A percentile compares a stretch with the other conserved stretches of the same genome.
Evolutionary conservation across 1,139 yeast genomes (phyloP).

Genomic region (Kodamaea derodonti): DNA sequence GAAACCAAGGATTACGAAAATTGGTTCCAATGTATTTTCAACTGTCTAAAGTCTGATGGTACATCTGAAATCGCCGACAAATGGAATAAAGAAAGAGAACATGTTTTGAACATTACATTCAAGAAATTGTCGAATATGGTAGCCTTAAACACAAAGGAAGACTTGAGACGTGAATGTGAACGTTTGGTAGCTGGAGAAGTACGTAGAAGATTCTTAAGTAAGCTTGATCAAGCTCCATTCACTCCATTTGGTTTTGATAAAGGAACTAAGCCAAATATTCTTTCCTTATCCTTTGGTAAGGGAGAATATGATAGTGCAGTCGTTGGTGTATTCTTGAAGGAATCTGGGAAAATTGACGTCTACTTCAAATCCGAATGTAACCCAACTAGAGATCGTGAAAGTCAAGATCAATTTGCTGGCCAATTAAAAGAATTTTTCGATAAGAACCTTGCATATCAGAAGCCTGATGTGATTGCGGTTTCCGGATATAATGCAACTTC

Average conservation of each 20-base stretch:
- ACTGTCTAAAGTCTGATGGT: constrained; percentile 74
- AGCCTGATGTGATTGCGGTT: constrained; percentile 87
- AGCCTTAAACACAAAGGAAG: constrained; percentile 77
- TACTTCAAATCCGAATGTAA: constrained; percentile 73
- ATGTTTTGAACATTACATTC: constrained; percentile 64
- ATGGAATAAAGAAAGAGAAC: constrained; percentile 79
- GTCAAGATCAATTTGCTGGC: constrained; percentile 53
- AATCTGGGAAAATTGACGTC: constrained; percentile 74
- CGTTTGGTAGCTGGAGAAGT: constrained; percentile 66
- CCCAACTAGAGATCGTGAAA: constrained; percentile 57
- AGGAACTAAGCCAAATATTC: constrained; percentile 81
- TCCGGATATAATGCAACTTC: constrained; percentile 83
- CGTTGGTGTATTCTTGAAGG: constrained; percentile 74
- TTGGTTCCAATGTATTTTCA: constrained; percentile 48
- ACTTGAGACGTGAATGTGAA: constrained; percentile 73
- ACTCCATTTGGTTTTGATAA: constrained; percentile 72
- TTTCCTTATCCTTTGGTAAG: constrained; percentile 81
- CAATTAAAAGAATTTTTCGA: constrained; percentile 44
- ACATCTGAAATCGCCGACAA: constrained; percentile 73
- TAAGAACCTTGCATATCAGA: constrained; percentile 28
- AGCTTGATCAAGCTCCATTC: constrained; percentile 90
- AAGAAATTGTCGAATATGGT: constrained; percentile 65
- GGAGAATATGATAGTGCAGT: constrained; percentile 86
- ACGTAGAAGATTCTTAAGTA: constrained; percentile 62
- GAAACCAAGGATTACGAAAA: constrained; percentile 39